Evolutionary conservation across 495 filamentous ascomycete species (phyloP).

Genomic region (Podospora pseudopauciseta): DNA sequence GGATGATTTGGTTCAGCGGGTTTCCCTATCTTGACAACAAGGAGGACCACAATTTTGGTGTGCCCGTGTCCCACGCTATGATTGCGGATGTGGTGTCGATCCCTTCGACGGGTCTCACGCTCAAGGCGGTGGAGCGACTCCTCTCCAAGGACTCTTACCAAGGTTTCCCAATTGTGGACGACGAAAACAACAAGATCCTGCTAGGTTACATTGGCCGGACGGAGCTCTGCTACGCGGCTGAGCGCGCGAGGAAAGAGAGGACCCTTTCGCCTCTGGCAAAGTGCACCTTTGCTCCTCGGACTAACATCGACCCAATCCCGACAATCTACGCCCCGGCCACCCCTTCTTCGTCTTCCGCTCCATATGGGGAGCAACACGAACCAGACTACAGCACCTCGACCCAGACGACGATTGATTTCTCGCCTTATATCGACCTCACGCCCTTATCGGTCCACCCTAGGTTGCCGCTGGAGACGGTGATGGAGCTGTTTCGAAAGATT

Average conservation of each 20-base stretch:
- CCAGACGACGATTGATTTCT: conserved; percentile 72
- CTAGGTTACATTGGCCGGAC: conserved; percentile 94
- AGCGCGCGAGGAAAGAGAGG: conserved; percentile 74
- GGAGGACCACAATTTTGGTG: conserved; percentile 95
- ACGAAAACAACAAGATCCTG: conserved; percentile 63
- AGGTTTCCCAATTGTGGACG: conserved; percentile 90
- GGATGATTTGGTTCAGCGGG: conserved; percentile 99
- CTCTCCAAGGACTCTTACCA: conserved; percentile 82
- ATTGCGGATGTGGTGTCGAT: conserved; percentile 72
- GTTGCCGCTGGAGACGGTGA: conserved; percentile 90
- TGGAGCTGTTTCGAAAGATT: conserved; percentile 99
- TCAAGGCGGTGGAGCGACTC: conserved; percentile 69
- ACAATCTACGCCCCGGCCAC: conserved; percentile 22
- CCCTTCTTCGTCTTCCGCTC: not conserved
- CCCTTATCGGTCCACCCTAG: conserved; percentile 89
- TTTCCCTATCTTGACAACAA: conserved; percentile 98
- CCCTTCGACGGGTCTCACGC: conserved; percentile 68
- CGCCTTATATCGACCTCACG: conserved; percentile 82
- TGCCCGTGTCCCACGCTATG: conserved; percentile 92
- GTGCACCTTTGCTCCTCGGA: conserved; percentile 74
- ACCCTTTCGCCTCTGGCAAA: conserved; percentile 58
- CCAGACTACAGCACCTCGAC: conserved; percentile 33
- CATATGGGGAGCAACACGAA: not conserved
- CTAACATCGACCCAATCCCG: conserved; percentile 31
- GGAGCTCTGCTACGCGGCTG: conserved; percentile 88